Evolutionary conservation across 129 eudicot species (phyloP).

Genomic region (Erigeron canadensis): DNA sequence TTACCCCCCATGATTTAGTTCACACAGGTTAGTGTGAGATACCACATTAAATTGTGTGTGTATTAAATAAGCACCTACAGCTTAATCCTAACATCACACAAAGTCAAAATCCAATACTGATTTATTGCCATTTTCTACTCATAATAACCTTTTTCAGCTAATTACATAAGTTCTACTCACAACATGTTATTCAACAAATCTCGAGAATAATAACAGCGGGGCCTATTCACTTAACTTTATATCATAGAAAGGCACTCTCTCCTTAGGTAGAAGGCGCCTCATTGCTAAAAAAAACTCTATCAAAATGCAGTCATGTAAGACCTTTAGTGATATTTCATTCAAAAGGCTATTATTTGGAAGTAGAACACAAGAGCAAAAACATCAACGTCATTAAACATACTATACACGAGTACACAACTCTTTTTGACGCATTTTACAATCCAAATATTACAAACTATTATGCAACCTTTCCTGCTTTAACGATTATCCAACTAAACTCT

Average conservation of each 20-base stretch:
- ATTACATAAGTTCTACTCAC: not conserved
- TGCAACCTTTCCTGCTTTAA: conserved; percentile 6
- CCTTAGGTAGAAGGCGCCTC: no score
- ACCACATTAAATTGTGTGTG: no score
- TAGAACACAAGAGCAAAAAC: conserved; percentile 6
- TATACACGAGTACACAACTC: not conserved
- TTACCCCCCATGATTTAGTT: no score
- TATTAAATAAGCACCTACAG: no score
- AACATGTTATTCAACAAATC: not conserved
- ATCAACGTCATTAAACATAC: not conserved
- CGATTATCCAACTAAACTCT: no score
- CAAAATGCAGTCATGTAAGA: conserved; percentile 6
- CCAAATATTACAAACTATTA: conserved; percentile 6
- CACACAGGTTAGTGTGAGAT: no score
- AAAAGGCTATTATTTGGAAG: not conserved
- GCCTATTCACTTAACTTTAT: not conserved
- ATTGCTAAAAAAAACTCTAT: conserved; percentile 1
- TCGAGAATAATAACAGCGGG: not conserved
- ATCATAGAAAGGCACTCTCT: no score
- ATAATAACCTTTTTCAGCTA: no score
- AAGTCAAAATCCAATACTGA: no score
- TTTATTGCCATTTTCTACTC: no score
- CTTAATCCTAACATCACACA: no score
- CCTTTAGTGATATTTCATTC: not conserved
- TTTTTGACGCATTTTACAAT: conserved; percentile 5